A percentile compares a stretch with the other conserved stretches of the same genome.
These are phyloP conservation scores for Nicotiana sylvestris DNA, from an alignment of 257 asterid genomes.

Conservation along the genomic window DNA sequence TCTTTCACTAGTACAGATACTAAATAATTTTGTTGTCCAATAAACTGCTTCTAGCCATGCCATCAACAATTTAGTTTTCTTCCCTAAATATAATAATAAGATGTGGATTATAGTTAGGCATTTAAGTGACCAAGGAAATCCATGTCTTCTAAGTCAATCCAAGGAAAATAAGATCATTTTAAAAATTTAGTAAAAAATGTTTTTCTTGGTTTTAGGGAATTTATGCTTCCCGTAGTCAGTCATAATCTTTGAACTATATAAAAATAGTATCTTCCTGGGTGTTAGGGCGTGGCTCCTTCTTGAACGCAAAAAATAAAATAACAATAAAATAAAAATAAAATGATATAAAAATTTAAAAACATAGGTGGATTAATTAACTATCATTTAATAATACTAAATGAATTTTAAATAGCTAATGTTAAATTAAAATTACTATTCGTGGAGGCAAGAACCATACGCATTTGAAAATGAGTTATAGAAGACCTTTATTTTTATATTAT, in stretches of 20 bases:
- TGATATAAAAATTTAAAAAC: rapidly evolving
- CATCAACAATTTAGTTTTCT: too few relatives aligned
- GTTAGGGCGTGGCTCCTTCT: conserved; percentile 2
- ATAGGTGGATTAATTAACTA: neutral
- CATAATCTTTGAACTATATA: conserved; percentile 1
- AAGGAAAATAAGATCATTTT: neutral
- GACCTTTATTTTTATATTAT: neutral
- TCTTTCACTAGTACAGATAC: too few relatives aligned
- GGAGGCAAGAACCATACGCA: neutral
- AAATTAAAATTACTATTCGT: too few relatives aligned
- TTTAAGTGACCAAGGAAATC: neutral
- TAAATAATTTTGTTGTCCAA: too few relatives aligned
- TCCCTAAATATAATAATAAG: neutral
- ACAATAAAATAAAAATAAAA: too few relatives aligned
- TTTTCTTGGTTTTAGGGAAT: neutral
- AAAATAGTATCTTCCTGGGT: neutral
- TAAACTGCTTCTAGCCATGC: too few relatives aligned
- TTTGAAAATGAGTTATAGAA: conserved; percentile 1
- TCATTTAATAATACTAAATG: neutral
- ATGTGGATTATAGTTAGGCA: neutral
- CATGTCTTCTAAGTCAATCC: conserved; percentile 1
- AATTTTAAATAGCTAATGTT: neutral
- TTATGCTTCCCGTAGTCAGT: neutral
- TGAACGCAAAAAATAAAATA: neutral
- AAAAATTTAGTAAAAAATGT: neutral